Evolutionary conservation across 73 alveolate genomes (phyloP), one percentile per base, ranked within the genome.

Genomic region (Durusdinium trenchii): DNA sequence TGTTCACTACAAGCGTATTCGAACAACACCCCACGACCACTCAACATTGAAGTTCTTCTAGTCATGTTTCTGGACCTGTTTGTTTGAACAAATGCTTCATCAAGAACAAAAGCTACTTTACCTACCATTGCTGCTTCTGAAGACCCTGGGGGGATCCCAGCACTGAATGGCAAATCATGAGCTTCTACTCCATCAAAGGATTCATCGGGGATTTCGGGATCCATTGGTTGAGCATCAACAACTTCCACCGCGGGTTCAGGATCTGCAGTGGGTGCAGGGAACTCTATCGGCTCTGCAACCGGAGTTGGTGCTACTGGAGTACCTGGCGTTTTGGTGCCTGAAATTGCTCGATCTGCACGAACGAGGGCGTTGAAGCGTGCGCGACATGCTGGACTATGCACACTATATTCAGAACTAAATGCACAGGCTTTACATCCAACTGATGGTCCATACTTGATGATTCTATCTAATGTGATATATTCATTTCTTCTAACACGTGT

Each of bases 281-380:
- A 48, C 85, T 23, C 73, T 23, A 23, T 23, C 4, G 30, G 30
- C 0, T 60, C 6, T 32, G 1, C 30, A 2, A 23, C 0, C 18
- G 73, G 73, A 1, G 73, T 60, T 60, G 85, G 85, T 36, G 85
- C 83, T 12, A 7, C 83, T 36, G 85, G 85, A 36, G 85, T 73
- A 6, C 54, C 16, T 73, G 85, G 85, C 50, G 30, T 32, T 35
- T 38, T 73, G 1, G 85, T 0, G 10, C 85, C 85, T 7, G 38
- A 12, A 12, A 51, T 0, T 6, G 40, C 52, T 23, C 85, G 85
- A 73, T 73, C 85, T 73, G 85, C 85, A 36, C 85, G 50, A 0
- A 73, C 51, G 28, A 73, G 51, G 7, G 54, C 85, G 52, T 73
- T 73, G 54, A 73, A 73, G 26, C 85, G 10, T 36, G 85, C 85